Evolutionary conservation across 2,329 filamentous ascomycete genomes (phyloP), one percentile per base, ranked within the genome.

Genomic region (Cryphonectria naterciae): DNA sequence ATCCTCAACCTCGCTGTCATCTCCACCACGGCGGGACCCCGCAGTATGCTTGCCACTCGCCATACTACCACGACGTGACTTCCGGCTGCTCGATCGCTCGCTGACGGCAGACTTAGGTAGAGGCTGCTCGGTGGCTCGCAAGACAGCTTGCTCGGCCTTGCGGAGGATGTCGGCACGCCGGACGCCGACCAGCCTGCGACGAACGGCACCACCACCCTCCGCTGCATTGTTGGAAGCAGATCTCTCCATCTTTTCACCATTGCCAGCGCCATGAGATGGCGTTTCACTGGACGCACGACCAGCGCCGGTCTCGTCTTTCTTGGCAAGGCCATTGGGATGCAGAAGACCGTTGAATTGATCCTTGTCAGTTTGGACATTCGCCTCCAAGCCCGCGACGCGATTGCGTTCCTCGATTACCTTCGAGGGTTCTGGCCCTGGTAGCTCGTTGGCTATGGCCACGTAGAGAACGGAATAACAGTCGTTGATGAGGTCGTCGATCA

Each of bases 401-500:
- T 77, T 79, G 65, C 82, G 81, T 73, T 82, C 87, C 75, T 80
- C 86, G 74, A 83, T 84, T 69, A 84, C 80, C 71, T 81, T 79
- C 72, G 84, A 80, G 32, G 86, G 82, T 62, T 85, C 81, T n/a
- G 80, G 78, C 39, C 84, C 83, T 0, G 87, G 86, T 2, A 94
- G 81, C 4, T 84, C 85, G 58, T 87, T 87, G 1, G 89, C 89
- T 65, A 94, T 83, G 41, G 91, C 88, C 25, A 87, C 85, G 78
- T 93, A 96, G 22, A 97, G 84, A 65, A 89, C 86, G 1, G 93
- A 92, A 80, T 97, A 99, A 65, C 93, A 91, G 80, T 99, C 96
- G 32, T 91, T 92, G 74, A 98, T 92, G n/a, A 98, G 86, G 77
- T 99, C 96, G 76, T 99, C 96, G 61, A 98, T 95, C 13, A 91